These are phyloP conservation scores for Aschersonia sp. DNA, from an alignment of 2,329 filamentous ascomycete species.

Conservation along the genomic window DNA sequence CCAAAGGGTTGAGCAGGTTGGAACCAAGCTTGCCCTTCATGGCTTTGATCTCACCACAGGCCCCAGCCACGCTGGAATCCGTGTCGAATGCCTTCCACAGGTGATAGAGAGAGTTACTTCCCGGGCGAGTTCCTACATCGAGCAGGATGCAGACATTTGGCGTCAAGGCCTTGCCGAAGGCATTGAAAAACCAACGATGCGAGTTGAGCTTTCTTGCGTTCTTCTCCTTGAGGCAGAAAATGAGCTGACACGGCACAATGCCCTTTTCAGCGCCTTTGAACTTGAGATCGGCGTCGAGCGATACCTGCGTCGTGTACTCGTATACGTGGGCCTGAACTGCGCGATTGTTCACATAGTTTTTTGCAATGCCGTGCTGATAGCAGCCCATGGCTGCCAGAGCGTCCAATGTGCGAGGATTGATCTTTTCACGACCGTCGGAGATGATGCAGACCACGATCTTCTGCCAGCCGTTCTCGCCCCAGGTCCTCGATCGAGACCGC, in stretches of 20 bases:
- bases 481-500: slow-evolving; percentile 80
- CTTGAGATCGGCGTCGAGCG: slow-evolving; percentile 85
- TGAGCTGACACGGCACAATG: slow-evolving; percentile 94
- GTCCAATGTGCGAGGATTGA: slow-evolving; percentile 86
- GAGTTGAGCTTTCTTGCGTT: slow-evolving; percentile 97
- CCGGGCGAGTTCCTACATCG: slow-evolving; percentile 89
- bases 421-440: slow-evolving; percentile 78
- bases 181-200: slow-evolving; percentile 98
- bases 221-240: slow-evolving; percentile 96
- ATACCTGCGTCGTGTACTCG: slow-evolving; percentile 97
- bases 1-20: slow-evolving; percentile 81
- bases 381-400: slow-evolving; percentile 93
- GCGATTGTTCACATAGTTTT: slow-evolving; percentile 93
- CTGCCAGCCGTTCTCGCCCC: slow-evolving; percentile 96
- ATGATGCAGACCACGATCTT: slow-evolving; percentile 98
- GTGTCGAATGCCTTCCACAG: slow-evolving; percentile 98
- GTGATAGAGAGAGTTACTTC: slow-evolving; percentile 84
- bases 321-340: slow-evolving; percentile 96
- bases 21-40: slow-evolving; percentile 79
- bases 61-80: slow-evolving; percentile 92
- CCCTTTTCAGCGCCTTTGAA: slow-evolving; percentile 99
- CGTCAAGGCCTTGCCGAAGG: slow-evolving; percentile 81
- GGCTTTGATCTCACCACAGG: slow-evolving; percentile 94
- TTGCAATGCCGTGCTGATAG: slow-evolving; percentile 96
- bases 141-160: slow-evolving; percentile 95